A percentile compares a stretch with the other conserved stretches of the same genome.
Evolutionary conservation across 2,329 filamentous ascomycete genomes (phyloP).

Genomic region (Elsinoe arachidis): DNA sequence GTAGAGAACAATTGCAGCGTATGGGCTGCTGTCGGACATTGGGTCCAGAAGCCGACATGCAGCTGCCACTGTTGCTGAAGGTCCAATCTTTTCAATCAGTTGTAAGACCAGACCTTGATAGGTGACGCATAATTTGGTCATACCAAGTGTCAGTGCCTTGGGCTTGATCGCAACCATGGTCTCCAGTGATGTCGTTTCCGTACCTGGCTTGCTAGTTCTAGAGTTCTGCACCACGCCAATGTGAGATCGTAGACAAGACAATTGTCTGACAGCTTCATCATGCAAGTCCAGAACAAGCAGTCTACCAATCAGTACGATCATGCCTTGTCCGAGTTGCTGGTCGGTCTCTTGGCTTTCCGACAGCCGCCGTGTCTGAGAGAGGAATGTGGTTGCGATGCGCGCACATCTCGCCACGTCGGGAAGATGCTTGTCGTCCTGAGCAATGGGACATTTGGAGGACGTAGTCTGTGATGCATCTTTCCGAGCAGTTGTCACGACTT

Average conservation of each 20-base stretch:
- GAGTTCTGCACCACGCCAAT: constrained; percentile 50
- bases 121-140: neutral
- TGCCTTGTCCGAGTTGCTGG: constrained; percentile 65
- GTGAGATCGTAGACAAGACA: constrained; percentile 27
- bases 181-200: neutral
- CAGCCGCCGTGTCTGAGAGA: constrained; percentile 48
- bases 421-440: neutral
- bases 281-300: constrained; percentile 57
- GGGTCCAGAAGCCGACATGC: neutral
- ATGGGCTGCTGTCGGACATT: neutral
- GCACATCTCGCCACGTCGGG: constrained; percentile 53
- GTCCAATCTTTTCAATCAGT: neutral
- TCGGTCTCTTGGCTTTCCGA: constrained; percentile 45
- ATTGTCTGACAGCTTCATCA: constrained; percentile 60
- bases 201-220: constrained; percentile 27
- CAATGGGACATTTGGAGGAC: too few species aligned
- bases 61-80: neutral
- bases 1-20: neutral
- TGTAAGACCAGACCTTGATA: neutral
- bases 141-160: neutral
- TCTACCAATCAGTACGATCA: constrained; percentile 60
- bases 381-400: constrained; percentile 55
- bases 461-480: too few species aligned
- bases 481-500: constrained; percentile 15
- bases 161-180: constrained; percentile 3